Conservation (phyloP, 768 basidiomycete genomes). For the Albatrellus ellisii region DNA sequence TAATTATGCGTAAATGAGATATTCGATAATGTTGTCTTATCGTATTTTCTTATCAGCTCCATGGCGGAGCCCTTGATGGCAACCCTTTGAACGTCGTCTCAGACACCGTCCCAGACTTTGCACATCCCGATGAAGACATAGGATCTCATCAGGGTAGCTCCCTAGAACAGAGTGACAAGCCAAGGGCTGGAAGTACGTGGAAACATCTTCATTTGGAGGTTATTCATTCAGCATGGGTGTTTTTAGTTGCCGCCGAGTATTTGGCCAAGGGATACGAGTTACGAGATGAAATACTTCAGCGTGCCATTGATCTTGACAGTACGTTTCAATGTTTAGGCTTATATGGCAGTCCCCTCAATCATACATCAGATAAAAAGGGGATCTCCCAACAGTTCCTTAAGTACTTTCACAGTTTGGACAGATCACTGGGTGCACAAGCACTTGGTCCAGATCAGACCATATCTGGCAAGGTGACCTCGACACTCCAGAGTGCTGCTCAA, state of each 20-base stretch:
- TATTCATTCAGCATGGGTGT: background rate
- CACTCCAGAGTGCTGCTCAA: conserved; percentile 46
- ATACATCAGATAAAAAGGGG: conserved; percentile 53
- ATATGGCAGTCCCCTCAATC: background rate
- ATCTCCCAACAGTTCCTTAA: conserved; percentile 77
- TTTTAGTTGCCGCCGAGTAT: conserved; percentile 80
- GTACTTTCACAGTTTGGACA: conserved; percentile 67
- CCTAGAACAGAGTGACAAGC: conserved; percentile 83
- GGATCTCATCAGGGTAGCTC: conserved; percentile 21
- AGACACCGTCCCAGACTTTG: conserved; percentile 50
- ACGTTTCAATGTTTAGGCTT: conserved; percentile 7
- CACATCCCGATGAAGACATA: conserved; percentile 43
- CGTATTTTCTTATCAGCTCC: conserved; percentile 32
- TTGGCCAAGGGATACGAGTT: conserved; percentile 82
- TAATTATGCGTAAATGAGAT: background rate
- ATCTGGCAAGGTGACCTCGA: conserved; percentile 56
- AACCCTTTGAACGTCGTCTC: conserved; percentile 57
- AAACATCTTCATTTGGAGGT: background rate
- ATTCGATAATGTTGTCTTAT: background rate
- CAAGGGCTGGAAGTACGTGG: conserved; percentile 60
- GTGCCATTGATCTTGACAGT: conserved; percentile 75
- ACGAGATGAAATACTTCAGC: conserved; percentile 63
- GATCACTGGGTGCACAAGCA: conserved; percentile 50
- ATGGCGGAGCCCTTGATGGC: conserved; percentile 69
- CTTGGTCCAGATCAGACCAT: conserved; percentile 77